Evolutionary conservation across 1,139 yeast genomes (phyloP).

Genomic region (Blastobotrys petasosporus): DNA sequence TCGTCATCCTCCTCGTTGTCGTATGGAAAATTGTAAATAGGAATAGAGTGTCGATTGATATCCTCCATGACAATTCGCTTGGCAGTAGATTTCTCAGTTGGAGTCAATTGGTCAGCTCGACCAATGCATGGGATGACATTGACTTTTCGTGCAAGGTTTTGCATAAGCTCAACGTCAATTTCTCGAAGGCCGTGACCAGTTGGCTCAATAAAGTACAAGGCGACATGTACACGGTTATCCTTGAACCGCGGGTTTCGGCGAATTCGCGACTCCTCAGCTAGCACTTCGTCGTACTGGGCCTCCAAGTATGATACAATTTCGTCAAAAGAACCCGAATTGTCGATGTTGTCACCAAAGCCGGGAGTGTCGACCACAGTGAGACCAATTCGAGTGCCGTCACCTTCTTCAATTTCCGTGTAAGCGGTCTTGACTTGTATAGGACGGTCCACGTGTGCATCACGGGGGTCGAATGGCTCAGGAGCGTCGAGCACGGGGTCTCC

Average conservation of each 20-base stretch:
- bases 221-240: conserved; percentile 65
- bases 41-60: conserved; percentile 68
- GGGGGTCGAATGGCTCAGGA: conserved; percentile 36
- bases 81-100: conserved; percentile 60
- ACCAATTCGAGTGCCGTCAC: conserved; percentile 29
- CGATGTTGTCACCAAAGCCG: conserved; percentile 71
- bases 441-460: conserved; percentile 42
- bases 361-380: conserved; percentile 70
- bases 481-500: conserved; percentile 54
- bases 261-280: conserved; percentile 86
- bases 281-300: conserved; percentile 83
- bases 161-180: conserved; percentile 69
- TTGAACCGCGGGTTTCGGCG: conserved; percentile 75
- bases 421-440: conserved; percentile 44
- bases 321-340: conserved; percentile 59
- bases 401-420: conserved; percentile 42
- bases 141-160: conserved; percentile 65
- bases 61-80: conserved; percentile 65
- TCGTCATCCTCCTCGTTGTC: conserved; percentile 56
- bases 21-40: conserved; percentile 74
- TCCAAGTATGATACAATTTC: conserved; percentile 71
- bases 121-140: conserved; percentile 82
- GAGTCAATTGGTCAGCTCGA: conserved; percentile 79
- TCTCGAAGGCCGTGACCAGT: conserved; percentile 71
- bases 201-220: conserved; percentile 62